Conservation (phyloP, 2,329 filamentous ascomycete genomes). For the Epichloe coenophiala region DNA sequence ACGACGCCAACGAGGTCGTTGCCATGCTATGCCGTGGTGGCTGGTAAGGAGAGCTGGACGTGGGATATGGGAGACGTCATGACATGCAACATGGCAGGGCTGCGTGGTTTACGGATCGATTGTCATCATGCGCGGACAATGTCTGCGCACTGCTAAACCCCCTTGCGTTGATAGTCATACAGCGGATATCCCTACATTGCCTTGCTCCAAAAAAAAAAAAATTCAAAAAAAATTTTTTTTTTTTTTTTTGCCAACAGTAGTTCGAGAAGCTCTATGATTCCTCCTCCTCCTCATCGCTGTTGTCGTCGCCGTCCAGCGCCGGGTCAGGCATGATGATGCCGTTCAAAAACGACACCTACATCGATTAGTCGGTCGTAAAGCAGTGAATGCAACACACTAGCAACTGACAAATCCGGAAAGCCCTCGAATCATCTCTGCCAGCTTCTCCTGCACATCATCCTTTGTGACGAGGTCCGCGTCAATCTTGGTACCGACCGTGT, state of each 20-base stretch:
- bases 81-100: too few relatives aligned
- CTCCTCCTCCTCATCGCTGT: conserved; percentile 21
- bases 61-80: too few relatives aligned
- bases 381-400: not conserved
- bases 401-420: conserved; percentile 63
- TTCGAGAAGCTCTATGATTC: not conserved
- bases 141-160: too few relatives aligned
- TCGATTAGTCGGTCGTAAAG: not conserved
- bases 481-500: conserved; percentile 56
- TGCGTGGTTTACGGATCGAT: too few relatives aligned
- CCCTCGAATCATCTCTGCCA: conserved; percentile 49
- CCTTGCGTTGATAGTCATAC: not conserved
- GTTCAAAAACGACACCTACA: conserved; percentile 59
- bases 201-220: not conserved
- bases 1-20: too few relatives aligned
- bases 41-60: too few relatives aligned
- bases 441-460: conserved; percentile 47
- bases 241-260: too few relatives aligned
- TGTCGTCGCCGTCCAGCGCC: conserved; percentile 27
- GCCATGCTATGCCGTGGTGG: too few relatives aligned
- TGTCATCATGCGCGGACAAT: too few relatives aligned
- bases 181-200: not conserved
- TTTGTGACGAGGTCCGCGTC: conserved; percentile 50
- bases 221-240: not conserved
- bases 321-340: conserved; percentile 61